Evolutionary conservation across 768 basidiomycete species (phyloP).

Genomic region (Mycena haematopus): DNA sequence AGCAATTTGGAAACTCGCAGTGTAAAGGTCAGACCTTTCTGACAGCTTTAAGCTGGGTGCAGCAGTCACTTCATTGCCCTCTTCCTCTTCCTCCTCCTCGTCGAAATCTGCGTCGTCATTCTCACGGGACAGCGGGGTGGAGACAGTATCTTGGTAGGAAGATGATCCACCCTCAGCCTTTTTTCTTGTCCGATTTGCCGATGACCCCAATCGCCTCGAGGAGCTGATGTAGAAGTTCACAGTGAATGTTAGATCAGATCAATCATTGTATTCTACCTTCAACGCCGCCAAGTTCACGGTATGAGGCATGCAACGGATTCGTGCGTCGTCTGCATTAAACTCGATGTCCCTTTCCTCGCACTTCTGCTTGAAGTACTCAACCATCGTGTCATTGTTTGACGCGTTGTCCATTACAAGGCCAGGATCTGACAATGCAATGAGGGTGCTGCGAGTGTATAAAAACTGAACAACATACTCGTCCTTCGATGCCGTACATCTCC

Average conservation of each 20-base stretch:
- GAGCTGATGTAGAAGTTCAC: constrained; percentile 27
- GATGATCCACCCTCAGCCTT: constrained; percentile 10
- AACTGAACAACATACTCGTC: neutral
- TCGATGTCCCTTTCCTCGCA: neutral
- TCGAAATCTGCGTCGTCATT: constrained; percentile 1
- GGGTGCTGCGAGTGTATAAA: neutral
- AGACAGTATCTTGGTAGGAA: constrained; percentile 24
- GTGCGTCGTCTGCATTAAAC: neutral
- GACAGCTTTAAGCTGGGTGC: neutral
- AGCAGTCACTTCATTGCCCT: neutral
- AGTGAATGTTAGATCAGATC: neutral
- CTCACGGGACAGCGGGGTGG: constrained; percentile 2
- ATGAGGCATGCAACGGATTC: neutral
- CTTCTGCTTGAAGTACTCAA: neutral
- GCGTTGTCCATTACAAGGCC: neutral
- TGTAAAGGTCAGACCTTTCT: neutral
- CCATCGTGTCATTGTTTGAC: neutral
- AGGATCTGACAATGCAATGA: neutral
- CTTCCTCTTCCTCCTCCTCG: constrained; percentile 28
- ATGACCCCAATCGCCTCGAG: constrained; percentile 36
- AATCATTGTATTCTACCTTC: neutral
- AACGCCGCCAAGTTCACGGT: neutral
- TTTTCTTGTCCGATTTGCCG: constrained; percentile 12
- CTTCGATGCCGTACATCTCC: neutral
- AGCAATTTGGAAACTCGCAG: neutral